Evolutionary conservation across 768 basidiomycete species (phyloP), one percentile per base, ranked within the genome.

Genomic region (Dacryopinax primogenitus): DNA sequence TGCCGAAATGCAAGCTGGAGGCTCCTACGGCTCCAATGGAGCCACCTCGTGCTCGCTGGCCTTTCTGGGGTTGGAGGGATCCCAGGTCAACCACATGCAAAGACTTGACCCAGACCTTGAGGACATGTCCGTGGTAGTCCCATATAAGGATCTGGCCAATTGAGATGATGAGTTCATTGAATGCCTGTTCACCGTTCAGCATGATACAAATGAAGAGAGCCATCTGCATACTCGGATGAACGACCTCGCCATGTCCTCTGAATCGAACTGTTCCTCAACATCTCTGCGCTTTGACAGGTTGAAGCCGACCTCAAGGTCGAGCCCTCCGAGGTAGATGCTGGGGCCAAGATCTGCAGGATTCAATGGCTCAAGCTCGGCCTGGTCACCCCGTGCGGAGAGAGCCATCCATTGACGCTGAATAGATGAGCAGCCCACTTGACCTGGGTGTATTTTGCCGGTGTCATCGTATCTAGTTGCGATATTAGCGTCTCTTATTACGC

Each of bases 321-420:
- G 76, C 1, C 85, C 85, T 68, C 87, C 83, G 16, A 95, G 78
- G 74, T 84, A 94, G 58, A 69, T 69, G 4, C 83, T 69, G n/a
- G 64, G 73, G 67, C 76, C 76, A 70, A 67, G 74, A 71, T 21
- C 71, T 72, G 71, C 32, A 74, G 72, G n/a, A 28, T 77, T 72
- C 23, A 90, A 79, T 1, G 82, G 74, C 64, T 88, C 85, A 37
- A 95, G 80, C 16, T 86, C 81, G 63, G 90, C 87, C 15, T 78
- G 72, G 72, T 96, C 93, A 0, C 92, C 92, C 1, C 79, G 74
- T 39, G 87, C 75, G 16, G 92, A 92, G 6, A 97, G 80, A 3
- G 86, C 86, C 44, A 93, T 87, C 92, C 92, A 99, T 76, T 90
- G 85, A 11, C 96, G 83, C 66, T 92, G 90, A 66, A 84, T 76